phyloP scores from a whole-genome alignment of 257 asterid genomes.

The Thymus mandschuricus region DNA sequence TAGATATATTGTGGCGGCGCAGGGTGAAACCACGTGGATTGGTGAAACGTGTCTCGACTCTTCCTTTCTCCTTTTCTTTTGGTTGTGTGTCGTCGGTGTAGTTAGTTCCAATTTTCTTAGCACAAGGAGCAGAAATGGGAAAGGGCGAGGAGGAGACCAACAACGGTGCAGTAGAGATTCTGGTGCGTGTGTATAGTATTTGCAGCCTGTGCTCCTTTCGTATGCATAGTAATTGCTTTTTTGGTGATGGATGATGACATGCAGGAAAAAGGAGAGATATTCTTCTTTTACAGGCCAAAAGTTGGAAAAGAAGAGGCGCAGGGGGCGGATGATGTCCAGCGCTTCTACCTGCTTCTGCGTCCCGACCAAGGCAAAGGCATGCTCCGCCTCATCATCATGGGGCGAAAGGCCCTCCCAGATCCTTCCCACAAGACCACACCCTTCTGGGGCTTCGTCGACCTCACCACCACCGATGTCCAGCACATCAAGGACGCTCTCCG shows the following conservation, averaged over 20 bases:
- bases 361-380: conserved; percentile 66
- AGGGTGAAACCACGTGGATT: not conserved
- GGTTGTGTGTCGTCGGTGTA: not conserved
- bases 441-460: conserved; percentile 51
- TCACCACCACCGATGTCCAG: conserved; percentile 43
- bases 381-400: conserved; percentile 65
- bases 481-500: conserved; percentile 42
- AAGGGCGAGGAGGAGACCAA: conserved; percentile 57
- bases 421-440: conserved; percentile 46
- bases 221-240: not conserved
- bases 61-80: not conserved
- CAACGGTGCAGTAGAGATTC: conserved; percentile 46
- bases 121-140: conserved; percentile 43
- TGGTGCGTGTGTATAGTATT: conserved; percentile 27
- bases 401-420: conserved; percentile 71
- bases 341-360: conserved; percentile 72
- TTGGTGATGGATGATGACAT: not conserved
- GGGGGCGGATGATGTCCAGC: conserved; percentile 63
- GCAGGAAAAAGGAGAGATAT: conserved; percentile 77
- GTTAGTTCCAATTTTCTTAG: not conserved
- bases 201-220: no score
- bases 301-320: conserved; percentile 65
- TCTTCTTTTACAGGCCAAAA: conserved; percentile 79
- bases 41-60: not conserved
- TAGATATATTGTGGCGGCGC: not conserved